These are phyloP conservation scores for Malus fusca DNA, from an alignment of 306 rosid species.

Conservation along the genomic window DNA sequence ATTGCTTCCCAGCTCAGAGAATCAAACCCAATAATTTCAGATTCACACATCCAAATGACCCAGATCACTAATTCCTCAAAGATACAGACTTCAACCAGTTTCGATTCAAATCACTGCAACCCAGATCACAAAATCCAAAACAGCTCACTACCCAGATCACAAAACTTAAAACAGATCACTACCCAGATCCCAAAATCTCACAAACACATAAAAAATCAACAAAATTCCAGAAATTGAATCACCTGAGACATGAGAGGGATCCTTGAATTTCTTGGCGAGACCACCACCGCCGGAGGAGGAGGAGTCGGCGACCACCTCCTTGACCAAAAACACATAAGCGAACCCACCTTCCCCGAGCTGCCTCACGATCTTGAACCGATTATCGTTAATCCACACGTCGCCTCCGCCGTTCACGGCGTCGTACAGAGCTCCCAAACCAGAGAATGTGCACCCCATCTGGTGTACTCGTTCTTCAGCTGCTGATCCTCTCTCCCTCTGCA, in stretches of 20 bases:
- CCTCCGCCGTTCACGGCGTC: constrained; percentile 94
- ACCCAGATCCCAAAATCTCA: constrained; percentile 26
- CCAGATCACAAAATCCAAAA: neutral
- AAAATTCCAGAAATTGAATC: neutral
- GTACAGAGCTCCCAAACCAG: constrained; percentile 81
- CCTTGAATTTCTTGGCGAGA: constrained; percentile 63
- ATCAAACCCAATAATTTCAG: neutral
- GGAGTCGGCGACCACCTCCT: constrained; percentile 54
- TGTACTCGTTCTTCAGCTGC: neutral
- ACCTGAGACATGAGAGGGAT: constrained; percentile 77
- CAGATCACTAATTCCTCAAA: neutral
- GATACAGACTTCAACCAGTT: neutral
- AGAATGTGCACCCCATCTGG: constrained; percentile 88
- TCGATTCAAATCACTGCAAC: neutral
- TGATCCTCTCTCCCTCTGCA: neutral
- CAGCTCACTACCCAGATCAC: neutral
- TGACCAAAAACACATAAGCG: constrained; percentile 77
- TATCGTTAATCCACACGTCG: constrained; percentile 96
- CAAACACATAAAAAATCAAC: neutral
- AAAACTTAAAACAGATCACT: neutral
- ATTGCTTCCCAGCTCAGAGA: neutral
- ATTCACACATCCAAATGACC: neutral
- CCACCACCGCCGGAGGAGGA: constrained; percentile 36
- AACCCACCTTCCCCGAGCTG: constrained; percentile 99
- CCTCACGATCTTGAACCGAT: constrained; percentile 74